These are phyloP conservation scores for Durusdinium trenchii DNA, from an alignment of 73 alveolate species.

Conservation along the genomic window DNA sequence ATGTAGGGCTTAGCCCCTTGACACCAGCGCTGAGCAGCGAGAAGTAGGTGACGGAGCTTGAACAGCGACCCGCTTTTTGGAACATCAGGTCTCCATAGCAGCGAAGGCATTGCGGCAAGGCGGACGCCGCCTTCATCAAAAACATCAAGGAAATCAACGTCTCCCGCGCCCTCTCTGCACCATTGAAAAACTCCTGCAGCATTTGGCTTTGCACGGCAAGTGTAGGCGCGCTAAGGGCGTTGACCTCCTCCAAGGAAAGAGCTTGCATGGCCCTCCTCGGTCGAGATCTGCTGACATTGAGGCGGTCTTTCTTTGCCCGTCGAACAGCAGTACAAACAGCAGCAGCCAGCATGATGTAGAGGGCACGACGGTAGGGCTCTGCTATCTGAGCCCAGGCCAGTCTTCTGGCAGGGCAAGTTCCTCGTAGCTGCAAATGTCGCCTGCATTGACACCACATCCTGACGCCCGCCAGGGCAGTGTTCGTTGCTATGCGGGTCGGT, in stretches of 20 bases:
- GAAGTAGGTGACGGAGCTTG: background rate
- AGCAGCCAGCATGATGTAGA: background rate
- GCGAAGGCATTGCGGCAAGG: background rate
- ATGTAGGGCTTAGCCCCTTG: background rate
- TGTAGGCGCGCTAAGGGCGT: background rate
- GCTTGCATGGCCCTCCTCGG: background rate
- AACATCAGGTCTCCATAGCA: background rate
- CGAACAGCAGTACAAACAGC: background rate
- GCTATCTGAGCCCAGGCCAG: background rate
- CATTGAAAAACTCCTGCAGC: background rate
- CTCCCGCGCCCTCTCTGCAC: background rate
- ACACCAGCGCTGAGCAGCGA: background rate
- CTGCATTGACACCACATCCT: background rate
- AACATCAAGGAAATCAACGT: background rate
- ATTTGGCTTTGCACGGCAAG: background rate
- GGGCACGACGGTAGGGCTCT: background rate
- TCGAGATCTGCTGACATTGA: background rate
- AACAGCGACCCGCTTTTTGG: background rate
- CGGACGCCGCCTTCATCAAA: background rate
- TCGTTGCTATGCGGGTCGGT: background rate
- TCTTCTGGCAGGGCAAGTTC: background rate
- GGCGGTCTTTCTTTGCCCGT: background rate
- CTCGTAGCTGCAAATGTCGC: background rate
- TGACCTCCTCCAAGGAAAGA: background rate
- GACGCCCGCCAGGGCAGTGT: background rate